Evolutionary conservation across 768 basidiomycete genomes (phyloP), one percentile per base, ranked within the genome.

Genomic region (Pulveroboletus sp.): DNA sequence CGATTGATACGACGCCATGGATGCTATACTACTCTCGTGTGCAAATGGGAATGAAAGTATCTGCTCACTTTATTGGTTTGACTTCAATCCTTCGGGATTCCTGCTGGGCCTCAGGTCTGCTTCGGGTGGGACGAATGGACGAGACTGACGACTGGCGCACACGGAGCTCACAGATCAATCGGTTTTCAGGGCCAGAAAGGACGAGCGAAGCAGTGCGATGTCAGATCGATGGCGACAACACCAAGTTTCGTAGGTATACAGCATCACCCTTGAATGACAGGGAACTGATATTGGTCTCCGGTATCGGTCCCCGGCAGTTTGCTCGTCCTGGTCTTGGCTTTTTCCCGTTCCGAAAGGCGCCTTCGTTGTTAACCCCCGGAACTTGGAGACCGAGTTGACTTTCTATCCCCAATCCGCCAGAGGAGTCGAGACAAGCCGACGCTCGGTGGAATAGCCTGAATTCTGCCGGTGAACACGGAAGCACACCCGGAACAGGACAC

Each of bases 311-410:
- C 17, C 39, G 24, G 15, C 17, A 15, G 3, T 18, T 24, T 2
- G 37, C 31, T 24, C n/a, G 24, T 2, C 42, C 36, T 7, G 51
- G 32, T 30, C 45, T 41, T 3, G 47, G 51, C 1, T 57, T 57
- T 31, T 37, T 51, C 15, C 58, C 54, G 4, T 44, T 47, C 32
- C 37, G 39, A 30, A 49, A 33, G 18, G 37, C 48, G 39, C 47
- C 56, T 8, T 14, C 56, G 35, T 3, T 52, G 24, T 14, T 57
- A 41, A 57, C 50, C 9, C 37, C 59, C 6, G 17, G 28, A 15
- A 39, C 49, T 7, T 59, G 62, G 54, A 32, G 48, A 13, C 50
- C 54, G 0, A 53, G 59, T 2, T 52, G 52, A 41, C 53, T 64
- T 1, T 51, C 45, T 38, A 2, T 54, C 6, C 18, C 51, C 6